These are phyloP conservation scores for Quercus phellos DNA, from an alignment of 331 rosid genomes.

Conservation along the genomic window DNA sequence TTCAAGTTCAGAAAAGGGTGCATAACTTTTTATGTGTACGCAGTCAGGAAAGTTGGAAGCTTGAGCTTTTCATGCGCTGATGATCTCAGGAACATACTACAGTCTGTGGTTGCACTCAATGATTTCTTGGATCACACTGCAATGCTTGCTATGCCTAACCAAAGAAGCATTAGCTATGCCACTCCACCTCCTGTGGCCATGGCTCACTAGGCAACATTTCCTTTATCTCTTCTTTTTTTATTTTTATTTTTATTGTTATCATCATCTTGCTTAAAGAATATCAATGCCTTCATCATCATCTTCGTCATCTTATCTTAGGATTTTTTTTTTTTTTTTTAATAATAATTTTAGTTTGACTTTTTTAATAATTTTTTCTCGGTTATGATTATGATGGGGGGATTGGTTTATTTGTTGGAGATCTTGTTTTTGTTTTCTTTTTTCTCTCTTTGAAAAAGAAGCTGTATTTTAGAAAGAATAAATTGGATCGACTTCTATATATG, in stretches of 20 bases:
- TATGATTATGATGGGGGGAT: slow-evolving; percentile 37
- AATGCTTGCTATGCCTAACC: slow-evolving; percentile 91
- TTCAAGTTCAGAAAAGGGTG: slow-evolving; percentile 97
- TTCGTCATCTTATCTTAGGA: slow-evolving; percentile 4
- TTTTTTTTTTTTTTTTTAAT: neutral
- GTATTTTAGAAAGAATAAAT: slow-evolving; percentile 44
- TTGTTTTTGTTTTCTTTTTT: slow-evolving; percentile 21
- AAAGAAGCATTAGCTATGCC: slow-evolving; percentile 64
- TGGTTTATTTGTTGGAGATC: slow-evolving; percentile 65
- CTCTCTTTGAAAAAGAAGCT: slow-evolving; percentile 9
- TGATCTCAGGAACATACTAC: slow-evolving; percentile 64
- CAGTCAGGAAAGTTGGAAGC: slow-evolving; percentile 62
- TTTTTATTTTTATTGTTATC: neutral
- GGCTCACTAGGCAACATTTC: slow-evolving; percentile 53
- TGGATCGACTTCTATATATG: slow-evolving; percentile 1
- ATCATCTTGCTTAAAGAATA: slow-evolving; percentile 3
- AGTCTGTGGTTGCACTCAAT: slow-evolving; percentile 76
- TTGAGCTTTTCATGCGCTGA: slow-evolving; percentile 61
- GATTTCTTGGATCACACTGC: slow-evolving; percentile 96
- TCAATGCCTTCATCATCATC: slow-evolving; percentile 16
- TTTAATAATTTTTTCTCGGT: slow-evolving; percentile 1
- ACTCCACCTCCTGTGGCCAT: slow-evolving; percentile 57
- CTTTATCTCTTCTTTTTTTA: neutral
- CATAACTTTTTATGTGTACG: slow-evolving; percentile 82
- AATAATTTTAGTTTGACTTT: slow-evolving; percentile 17